Conservation (phyloP, 2,329 filamentous ascomycete species). For the Venturia nashicola region DNA sequence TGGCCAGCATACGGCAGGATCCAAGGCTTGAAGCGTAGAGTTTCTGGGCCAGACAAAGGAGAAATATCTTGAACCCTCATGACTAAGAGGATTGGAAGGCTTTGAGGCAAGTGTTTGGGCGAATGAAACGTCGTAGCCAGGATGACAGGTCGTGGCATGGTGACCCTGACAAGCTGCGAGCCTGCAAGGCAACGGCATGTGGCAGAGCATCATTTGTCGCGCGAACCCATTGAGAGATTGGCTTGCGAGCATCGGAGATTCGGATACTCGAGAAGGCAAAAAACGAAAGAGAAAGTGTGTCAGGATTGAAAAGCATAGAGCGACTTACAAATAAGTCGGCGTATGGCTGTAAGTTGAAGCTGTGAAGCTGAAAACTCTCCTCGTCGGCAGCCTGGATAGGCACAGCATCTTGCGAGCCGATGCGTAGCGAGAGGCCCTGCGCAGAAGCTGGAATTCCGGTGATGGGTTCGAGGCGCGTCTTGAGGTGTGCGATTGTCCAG, state of each 20-base stretch:
- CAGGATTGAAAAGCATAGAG: not conserved
- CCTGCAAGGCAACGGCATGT: not conserved
- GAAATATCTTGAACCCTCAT: not conserved
- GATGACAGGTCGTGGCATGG: not conserved
- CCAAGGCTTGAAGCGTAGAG: not conserved
- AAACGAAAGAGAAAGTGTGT: not conserved
- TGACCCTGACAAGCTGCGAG: not conserved
- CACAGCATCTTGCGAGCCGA: conserved; percentile 48
- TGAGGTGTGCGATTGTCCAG: conserved; percentile 78
- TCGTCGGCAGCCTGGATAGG: conserved; percentile 61
- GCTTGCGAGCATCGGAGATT: not conserved
- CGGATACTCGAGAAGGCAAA: not conserved
- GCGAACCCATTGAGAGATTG: not conserved
- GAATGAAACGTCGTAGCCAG: not conserved
- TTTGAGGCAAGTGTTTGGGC: not conserved
- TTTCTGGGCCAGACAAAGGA: not conserved
- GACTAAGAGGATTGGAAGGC: not conserved
- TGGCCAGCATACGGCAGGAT: not conserved
- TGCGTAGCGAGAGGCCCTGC: conserved; percentile 64
- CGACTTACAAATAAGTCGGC: conserved; percentile 67
- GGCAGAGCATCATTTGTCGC: conserved; percentile 5
- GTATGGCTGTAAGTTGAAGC: conserved; percentile 58
- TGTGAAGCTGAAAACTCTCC: conserved; percentile 51
- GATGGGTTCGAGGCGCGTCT: conserved; percentile 79
- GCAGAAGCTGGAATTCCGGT: conserved; percentile 76